A percentile compares a stretch with the other conserved stretches of the same genome.
phyloP scores from a whole-genome alignment of 2,329 filamentous ascomycete species.

The Alternaria incomplexa region DNA sequence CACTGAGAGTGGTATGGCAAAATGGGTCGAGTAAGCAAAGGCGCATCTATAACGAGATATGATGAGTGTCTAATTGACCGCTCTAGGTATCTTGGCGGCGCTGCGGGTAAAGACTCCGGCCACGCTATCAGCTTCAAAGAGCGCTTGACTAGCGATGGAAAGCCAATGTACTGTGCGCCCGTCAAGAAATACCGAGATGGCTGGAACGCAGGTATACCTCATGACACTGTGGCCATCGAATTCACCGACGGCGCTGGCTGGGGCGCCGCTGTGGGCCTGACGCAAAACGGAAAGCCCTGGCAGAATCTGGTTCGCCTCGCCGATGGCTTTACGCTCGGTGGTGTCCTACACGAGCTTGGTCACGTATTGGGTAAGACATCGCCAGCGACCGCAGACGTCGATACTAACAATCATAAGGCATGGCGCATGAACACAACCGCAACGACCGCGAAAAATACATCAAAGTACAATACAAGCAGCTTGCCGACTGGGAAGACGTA shows the following conservation, averaged over 20 bases:
- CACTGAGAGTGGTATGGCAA: not conserved
- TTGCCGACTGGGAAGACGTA: not conserved
- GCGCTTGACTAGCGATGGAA: not conserved
- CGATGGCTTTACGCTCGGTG: not conserved
- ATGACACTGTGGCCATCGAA: slow-evolving; percentile 2
- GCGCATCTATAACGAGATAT: not conserved
- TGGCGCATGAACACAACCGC: slow-evolving; percentile 8
- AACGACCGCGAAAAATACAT: slow-evolving; percentile 8
- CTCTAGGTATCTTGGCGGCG: not conserved
- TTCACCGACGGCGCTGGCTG: not conserved
- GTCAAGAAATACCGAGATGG: not conserved
- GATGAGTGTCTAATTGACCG: not conserved
- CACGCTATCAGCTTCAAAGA: slow-evolving; percentile 1
- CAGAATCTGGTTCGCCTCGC: not conserved
- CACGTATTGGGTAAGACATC: not conserved
- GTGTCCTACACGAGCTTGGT: not conserved
- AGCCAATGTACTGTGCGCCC: not conserved
- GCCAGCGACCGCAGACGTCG: not conserved
- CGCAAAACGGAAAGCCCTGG: not conserved
- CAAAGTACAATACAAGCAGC: not conserved
- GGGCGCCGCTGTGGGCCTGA: slow-evolving; percentile 1
- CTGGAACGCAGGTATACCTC: not conserved
- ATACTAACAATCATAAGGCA: not conserved
- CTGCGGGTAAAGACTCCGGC: not conserved
- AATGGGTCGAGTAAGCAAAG: not conserved